Evolutionary conservation across 345 rosid genomes (phyloP).

Genomic region (Salix caprea): DNA sequence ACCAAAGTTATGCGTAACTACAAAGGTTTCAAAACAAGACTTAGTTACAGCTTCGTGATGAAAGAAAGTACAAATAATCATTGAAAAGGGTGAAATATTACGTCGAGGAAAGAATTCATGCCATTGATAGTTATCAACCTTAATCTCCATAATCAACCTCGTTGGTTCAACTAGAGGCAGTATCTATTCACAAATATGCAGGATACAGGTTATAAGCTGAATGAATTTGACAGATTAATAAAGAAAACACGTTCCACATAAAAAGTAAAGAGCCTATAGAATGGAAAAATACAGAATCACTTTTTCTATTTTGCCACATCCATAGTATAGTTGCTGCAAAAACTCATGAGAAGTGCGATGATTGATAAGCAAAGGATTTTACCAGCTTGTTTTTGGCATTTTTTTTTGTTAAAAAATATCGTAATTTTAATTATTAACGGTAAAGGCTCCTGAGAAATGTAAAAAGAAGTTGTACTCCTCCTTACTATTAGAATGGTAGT

Average conservation of each 20-base stretch:
- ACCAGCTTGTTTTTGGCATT: not conserved
- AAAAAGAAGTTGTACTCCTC: too few species aligned
- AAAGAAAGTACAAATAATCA: not conserved
- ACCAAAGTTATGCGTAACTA: conserved; percentile 73
- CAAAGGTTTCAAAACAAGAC: conserved; percentile 25
- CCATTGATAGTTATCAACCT: conserved; percentile 61
- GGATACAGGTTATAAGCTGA: not conserved
- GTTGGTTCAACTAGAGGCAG: conserved; percentile 81
- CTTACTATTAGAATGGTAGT: not conserved
- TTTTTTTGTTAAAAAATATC: not conserved
- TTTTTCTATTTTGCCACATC: not conserved
- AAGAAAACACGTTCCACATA: not conserved
- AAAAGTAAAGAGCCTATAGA: not conserved
- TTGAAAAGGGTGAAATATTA: conserved; percentile 21
- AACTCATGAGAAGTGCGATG: not conserved
- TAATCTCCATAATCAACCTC: conserved; percentile 65
- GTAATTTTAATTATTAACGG: too few species aligned
- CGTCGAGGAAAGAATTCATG: conserved; percentile 86
- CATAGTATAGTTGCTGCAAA: not conserved
- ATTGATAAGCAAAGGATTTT: not conserved
- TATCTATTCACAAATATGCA: conserved; percentile 49
- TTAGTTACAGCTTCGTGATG: conserved; percentile 18
- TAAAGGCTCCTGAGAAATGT: too few species aligned
- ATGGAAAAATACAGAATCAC: not conserved
- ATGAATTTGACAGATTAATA: not conserved